Conservation (phyloP, 2,329 filamentous ascomycete genomes). For the Seiridium unicorne region DNA sequence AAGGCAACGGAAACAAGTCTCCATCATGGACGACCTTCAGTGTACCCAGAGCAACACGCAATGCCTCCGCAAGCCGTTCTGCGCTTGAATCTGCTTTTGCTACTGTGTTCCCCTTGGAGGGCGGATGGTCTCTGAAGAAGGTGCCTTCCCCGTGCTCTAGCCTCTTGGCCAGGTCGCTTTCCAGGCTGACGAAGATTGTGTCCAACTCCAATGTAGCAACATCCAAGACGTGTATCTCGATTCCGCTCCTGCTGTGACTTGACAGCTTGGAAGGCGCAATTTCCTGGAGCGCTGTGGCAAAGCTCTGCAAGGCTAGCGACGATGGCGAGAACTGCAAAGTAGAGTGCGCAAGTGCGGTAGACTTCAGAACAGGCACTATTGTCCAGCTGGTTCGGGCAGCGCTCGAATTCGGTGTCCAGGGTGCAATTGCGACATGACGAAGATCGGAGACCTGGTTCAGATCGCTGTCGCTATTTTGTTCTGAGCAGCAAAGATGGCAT, state of each 20-base stretch:
- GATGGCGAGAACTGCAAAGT: conserved; percentile 77
- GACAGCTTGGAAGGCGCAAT: conserved; percentile 74
- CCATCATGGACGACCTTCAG: conserved; percentile 79
- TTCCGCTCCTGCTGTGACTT: conserved; percentile 69
- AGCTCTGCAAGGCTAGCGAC: conserved; percentile 74
- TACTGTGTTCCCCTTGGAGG: conserved; percentile 27
- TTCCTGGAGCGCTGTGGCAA: conserved; percentile 70
- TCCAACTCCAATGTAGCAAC: conserved; percentile 78
- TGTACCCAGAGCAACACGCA: conserved; percentile 72
- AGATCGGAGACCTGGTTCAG: conserved; percentile 34
- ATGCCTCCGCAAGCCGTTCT: conserved; percentile 60
- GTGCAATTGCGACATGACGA: conserved; percentile 70
- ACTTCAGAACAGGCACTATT: conserved; percentile 71
- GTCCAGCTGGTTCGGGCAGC: conserved; percentile 74
- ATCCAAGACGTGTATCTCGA: conserved; percentile 82
- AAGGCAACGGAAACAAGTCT: conserved; percentile 73
- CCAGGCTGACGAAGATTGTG: conserved; percentile 82
- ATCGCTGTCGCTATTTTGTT: conserved; percentile 25
- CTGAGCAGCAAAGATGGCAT: conserved; percentile 16
- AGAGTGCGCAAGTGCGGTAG: conserved; percentile 66
- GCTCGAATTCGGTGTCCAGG: conserved; percentile 62
- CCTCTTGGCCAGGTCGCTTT: conserved; percentile 75
- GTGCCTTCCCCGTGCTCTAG: conserved; percentile 81
- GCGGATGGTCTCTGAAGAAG: conserved; percentile 67
- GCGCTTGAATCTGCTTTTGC: conserved; percentile 37